A percentile compares a stretch with the other conserved stretches of the same genome.
These are phyloP conservation scores for Aspergillus cejpii DNA, from an alignment of 2,329 filamentous ascomycete genomes.

Conservation along the genomic window DNA sequence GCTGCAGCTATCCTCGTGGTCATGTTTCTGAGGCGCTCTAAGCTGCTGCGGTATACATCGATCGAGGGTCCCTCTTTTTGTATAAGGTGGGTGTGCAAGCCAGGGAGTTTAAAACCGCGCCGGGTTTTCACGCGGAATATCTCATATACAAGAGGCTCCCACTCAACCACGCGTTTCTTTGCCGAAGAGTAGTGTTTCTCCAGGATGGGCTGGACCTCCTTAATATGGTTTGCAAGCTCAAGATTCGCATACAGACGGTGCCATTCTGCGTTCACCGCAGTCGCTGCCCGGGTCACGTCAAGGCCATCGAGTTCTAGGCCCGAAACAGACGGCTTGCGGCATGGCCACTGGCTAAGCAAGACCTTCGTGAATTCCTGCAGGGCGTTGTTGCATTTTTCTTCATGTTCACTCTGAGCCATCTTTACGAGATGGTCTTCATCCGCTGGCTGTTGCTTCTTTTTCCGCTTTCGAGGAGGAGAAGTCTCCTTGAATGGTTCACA, in stretches of 20 bases:
- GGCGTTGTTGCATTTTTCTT: slow-evolving; percentile 28
- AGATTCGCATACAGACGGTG: slow-evolving; percentile 44
- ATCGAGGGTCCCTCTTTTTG: slow-evolving; percentile 1
- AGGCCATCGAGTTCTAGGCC: slow-evolving; percentile 1
- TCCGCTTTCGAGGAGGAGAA: slow-evolving; percentile 8
- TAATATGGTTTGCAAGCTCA: slow-evolving; percentile 42
- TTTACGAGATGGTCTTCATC: slow-evolving; percentile 17
- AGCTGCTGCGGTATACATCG: background rate
- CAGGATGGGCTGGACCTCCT: slow-evolving; percentile 41
- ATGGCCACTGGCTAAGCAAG: slow-evolving; percentile 45
- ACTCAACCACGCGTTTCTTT: background rate
- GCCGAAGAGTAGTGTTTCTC: slow-evolving; percentile 20
- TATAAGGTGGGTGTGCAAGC: slow-evolving; percentile 6
- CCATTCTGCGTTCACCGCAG: slow-evolving; percentile 44
- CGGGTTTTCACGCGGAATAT: background rate
- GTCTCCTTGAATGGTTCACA: background rate
- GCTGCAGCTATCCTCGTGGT: background rate
- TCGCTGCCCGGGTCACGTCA: slow-evolving; percentile 29
- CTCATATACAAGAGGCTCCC: background rate
- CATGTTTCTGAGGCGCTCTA: background rate
- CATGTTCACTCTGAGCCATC: slow-evolving; percentile 19
- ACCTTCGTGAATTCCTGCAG: slow-evolving; percentile 37
- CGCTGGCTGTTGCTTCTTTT: slow-evolving; percentile 15
- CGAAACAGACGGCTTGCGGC: slow-evolving; percentile 25
- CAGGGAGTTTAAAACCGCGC: slow-evolving; percentile 1